phyloP scores from a whole-genome alignment of 306 rosid genomes.

The Herpetospermum pedunculosum region DNA sequence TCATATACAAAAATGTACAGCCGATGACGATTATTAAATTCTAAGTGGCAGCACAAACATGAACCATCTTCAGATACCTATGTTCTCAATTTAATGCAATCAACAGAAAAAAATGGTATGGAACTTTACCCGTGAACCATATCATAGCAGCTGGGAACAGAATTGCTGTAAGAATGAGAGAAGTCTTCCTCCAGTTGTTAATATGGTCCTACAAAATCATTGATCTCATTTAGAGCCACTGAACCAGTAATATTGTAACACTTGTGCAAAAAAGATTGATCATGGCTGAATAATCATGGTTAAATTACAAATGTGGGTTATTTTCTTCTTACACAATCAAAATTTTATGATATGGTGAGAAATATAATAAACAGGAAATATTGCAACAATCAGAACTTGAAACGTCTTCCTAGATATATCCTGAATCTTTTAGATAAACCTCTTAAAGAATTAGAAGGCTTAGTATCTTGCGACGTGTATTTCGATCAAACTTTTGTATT shows the following conservation, averaged over 20 bases:
- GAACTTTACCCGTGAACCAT: constrained; percentile 63
- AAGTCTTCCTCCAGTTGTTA: constrained; percentile 60
- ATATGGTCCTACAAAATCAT: constrained; percentile 38
- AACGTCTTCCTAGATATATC: too few species aligned
- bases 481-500: too few species aligned
- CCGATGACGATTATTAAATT: neutral
- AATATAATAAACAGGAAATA: neutral
- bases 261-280: neutral
- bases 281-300: neutral
- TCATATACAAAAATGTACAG: neutral
- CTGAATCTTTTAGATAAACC: too few species aligned
- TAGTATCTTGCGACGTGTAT: too few species aligned
- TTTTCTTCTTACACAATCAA: too few species aligned
- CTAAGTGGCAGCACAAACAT: neutral
- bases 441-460: too few species aligned
- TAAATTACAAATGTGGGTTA: too few species aligned
- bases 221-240: neutral
- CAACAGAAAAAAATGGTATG: neutral
- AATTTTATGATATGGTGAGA: neutral
- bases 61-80: neutral
- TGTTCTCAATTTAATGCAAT: neutral
- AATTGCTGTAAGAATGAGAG: constrained; percentile 53
- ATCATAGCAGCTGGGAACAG: constrained; percentile 53
- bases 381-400: neutral
- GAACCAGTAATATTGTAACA: neutral